Percentiles rank a stretch among this genome's conserved stretches.
Evolutionary conservation across 129 eudicot genomes (phyloP).

Genomic region (Tanacetum coccineum): DNA sequence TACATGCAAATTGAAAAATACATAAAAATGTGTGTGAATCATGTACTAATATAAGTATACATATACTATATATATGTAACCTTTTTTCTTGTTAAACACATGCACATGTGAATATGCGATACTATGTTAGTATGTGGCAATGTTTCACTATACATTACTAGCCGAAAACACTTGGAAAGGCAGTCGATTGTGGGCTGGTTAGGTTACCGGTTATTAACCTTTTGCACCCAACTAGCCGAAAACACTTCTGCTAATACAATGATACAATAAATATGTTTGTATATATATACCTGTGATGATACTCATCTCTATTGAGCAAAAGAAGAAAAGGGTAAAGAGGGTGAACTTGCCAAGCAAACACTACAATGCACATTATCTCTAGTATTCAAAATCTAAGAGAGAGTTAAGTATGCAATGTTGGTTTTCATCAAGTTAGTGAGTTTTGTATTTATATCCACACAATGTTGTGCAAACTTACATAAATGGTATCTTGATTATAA

Average conservation of each 20-base stretch:
- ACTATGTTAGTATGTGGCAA: too few relatives aligned
- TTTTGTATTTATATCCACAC: constrained; percentile 28
- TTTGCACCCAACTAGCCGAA: too few relatives aligned
- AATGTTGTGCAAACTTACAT: constrained; percentile 12
- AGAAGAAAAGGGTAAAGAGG: constrained; percentile 72
- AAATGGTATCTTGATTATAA: constrained; percentile 25
- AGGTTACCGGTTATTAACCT: too few relatives aligned
- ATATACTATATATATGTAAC: too few relatives aligned
- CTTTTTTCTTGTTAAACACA: too few relatives aligned
- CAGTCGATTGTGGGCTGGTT: too few relatives aligned
- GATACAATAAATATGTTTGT: too few relatives aligned
- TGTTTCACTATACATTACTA: too few relatives aligned
- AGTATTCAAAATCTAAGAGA: neutral
- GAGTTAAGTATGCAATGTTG: neutral
- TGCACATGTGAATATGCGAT: too few relatives aligned
- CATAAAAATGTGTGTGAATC: neutral
- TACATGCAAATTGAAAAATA: neutral
- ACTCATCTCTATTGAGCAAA: constrained; percentile 81
- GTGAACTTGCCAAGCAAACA: constrained; percentile 74
- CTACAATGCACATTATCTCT: constrained; percentile 65
- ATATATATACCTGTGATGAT: constrained; percentile 76
- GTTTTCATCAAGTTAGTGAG: constrained; percentile 21
- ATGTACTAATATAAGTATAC: too few relatives aligned
- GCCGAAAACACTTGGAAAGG: too few relatives aligned
- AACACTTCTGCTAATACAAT: too few relatives aligned